These are phyloP conservation scores for Pythium insidiosum DNA, from an alignment of 352 stramenopile species.

Conservation along the genomic window DNA sequence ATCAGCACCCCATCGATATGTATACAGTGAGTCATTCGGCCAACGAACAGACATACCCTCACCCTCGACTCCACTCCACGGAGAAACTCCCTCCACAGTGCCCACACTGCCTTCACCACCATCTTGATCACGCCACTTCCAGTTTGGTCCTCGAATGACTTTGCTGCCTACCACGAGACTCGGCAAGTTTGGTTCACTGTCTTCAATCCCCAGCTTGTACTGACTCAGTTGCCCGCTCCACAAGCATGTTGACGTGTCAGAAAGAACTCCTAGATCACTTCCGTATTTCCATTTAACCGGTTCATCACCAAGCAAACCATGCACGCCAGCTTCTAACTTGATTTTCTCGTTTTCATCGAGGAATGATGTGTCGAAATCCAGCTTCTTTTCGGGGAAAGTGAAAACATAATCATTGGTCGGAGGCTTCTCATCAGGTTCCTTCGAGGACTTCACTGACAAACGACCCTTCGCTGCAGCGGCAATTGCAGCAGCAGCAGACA, in stretches of 20 bases:
- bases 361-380: slow-evolving; percentile 49
- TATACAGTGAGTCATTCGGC: slow-evolving; percentile 85
- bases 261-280: slow-evolving; percentile 66
- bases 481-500: slow-evolving; percentile 42
- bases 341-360: slow-evolving; percentile 40
- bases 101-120: slow-evolving; percentile 79
- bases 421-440: slow-evolving; percentile 8
- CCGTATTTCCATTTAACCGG: slow-evolving; percentile 49
- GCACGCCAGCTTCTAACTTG: slow-evolving; percentile 50
- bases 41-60: slow-evolving; percentile 86
- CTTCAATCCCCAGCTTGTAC: slow-evolving; percentile 37
- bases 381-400: slow-evolving; percentile 52
- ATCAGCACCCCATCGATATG: slow-evolving; percentile 83
- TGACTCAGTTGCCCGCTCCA: slow-evolving; percentile 79
- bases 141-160: slow-evolving; percentile 86
- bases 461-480: slow-evolving; percentile 26
- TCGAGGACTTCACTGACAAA: slow-evolving; percentile 32
- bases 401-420: slow-evolving; percentile 45
- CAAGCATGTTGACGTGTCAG: slow-evolving; percentile 50
- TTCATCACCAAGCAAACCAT: slow-evolving; percentile 65
- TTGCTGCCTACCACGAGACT: slow-evolving; percentile 77
- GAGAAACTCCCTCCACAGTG: slow-evolving; percentile 75
- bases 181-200: slow-evolving; percentile 30
- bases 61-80: slow-evolving; percentile 83
- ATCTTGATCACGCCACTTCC: slow-evolving; percentile 88